Evolutionary conservation across 495 filamentous ascomycete genomes (phyloP).

Genomic region (Penicillium herquei): DNA sequence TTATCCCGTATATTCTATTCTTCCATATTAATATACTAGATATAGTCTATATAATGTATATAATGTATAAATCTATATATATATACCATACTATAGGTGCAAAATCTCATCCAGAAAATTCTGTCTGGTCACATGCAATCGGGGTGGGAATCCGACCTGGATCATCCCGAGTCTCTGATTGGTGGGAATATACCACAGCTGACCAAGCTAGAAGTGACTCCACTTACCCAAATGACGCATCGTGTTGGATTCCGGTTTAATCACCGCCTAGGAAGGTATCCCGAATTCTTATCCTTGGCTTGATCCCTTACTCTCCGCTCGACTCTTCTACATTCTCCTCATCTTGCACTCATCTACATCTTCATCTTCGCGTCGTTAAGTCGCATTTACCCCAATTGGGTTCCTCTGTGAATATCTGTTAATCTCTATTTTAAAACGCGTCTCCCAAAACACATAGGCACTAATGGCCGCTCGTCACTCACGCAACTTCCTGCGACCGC

Average conservation of each 20-base stretch:
- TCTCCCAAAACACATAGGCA: too few relatives aligned
- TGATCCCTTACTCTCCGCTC: neutral
- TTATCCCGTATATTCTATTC: too few relatives aligned
- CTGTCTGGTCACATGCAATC: conserved; percentile 2
- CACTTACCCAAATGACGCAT: neutral
- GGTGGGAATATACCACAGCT: neutral
- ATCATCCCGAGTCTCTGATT: neutral
- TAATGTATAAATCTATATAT: too few relatives aligned
- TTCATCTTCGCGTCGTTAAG: neutral
- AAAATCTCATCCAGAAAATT: neutral
- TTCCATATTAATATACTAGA: too few relatives aligned
- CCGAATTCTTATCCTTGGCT: neutral
- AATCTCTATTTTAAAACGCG: neutral
- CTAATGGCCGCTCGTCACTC: conserved; percentile 60
- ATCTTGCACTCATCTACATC: neutral
- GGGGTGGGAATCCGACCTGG: neutral
- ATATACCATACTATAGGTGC: too few relatives aligned
- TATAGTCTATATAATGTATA: too few relatives aligned
- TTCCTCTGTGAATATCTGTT: neutral
- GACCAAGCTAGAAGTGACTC: neutral
- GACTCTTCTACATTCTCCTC: neutral
- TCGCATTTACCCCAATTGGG: neutral
- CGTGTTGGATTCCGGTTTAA: neutral
- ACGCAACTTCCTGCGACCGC: conserved; percentile 54
- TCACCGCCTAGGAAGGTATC: neutral